phyloP scores from a whole-genome alignment of 805 yeast genomes.

The Candida palmyrensis region DNA sequence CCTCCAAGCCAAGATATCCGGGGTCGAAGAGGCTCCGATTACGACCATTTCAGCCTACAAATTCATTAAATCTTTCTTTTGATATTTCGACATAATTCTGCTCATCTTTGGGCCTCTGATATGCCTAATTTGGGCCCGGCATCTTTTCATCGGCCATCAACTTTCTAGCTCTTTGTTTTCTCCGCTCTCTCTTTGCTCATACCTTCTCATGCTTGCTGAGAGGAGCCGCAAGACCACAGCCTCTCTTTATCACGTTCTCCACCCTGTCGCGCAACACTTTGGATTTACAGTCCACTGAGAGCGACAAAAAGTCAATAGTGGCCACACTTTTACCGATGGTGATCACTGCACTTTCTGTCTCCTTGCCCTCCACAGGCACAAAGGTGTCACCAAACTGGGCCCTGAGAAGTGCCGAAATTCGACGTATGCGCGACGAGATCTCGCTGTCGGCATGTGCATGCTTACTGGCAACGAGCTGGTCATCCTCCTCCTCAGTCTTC shows the following conservation, averaged over 20 bases:
- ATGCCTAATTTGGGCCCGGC: too few relatives aligned
- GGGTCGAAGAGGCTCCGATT: too few relatives aligned
- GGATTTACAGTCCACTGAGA: slow-evolving; percentile 67
- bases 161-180: not conserved
- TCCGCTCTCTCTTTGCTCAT: not conserved
- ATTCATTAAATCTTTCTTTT: too few relatives aligned
- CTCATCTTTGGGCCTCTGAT: too few relatives aligned
- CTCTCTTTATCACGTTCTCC: slow-evolving; percentile 72
- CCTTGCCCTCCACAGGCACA: slow-evolving; percentile 25
- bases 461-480: slow-evolving; percentile 8
- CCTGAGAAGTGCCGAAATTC: slow-evolving; percentile 57
- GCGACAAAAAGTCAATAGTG: slow-evolving; percentile 53
- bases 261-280: slow-evolving; percentile 78
- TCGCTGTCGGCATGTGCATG: slow-evolving; percentile 23
- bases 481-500: slow-evolving; percentile 15
- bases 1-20: too few relatives aligned
- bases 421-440: slow-evolving; percentile 29
- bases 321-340: slow-evolving; percentile 77
- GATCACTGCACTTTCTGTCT: slow-evolving; percentile 48
- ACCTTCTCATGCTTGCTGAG: slow-evolving; percentile 44
- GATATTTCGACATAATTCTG: too few relatives aligned
- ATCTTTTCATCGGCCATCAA: too few relatives aligned
- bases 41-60: too few relatives aligned
- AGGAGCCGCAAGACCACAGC: slow-evolving; percentile 80
- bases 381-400: slow-evolving; percentile 90